Evolutionary conservation across 257 asterid genomes (phyloP), one percentile per base, ranked within the genome.

Genomic region (Lycium ferocissimum): DNA sequence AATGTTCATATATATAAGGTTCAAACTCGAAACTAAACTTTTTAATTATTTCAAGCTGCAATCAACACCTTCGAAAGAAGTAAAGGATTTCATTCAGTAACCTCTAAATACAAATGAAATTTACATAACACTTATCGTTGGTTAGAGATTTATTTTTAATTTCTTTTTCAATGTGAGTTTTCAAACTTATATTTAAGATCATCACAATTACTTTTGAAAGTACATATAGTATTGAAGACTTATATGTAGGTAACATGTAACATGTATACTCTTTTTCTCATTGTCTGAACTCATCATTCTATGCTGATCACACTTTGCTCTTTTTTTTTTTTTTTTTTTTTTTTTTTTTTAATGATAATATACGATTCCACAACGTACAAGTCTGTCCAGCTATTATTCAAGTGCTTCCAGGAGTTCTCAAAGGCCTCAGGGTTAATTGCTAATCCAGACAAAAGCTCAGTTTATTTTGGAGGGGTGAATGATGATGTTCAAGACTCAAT

Each of bases 271-370:
- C 15, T 6, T 51, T 51, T 26, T 1, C 82, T 5, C 9, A 76
- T 76, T 26, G 82, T 76, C 18, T 51, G 45, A 76, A 51, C 15
- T 76, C 82, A 51, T 76, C 82, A 76, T 26, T 51, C 47, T 76
- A 1, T 76, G 62, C 81, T 26, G 6, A 51, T 76, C 82, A 51
- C 22, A 76, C 62, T 22, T 75, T 75, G 62, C 22, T 49, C 7
- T 45, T 1, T 49, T 6, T 22, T 1, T 61, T 7, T n/a, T 43
- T 47, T 73, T 72, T 5, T 45, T n/a, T 45, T 1, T 49, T 6
- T 22, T 1, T 61, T 7, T n/a, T 43, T 47, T 73, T 72, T 5
- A n/a, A n/a, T 45, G 47, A 75, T 76, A 14, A 51, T 49, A 20
- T 51, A 76, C 9, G 37, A 47, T 49, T 22, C 43, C 5, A 49